Percentiles rank a stretch among this genome's conserved stretches.
Conservation (phyloP, 2,329 filamentous ascomycete genomes). For the Sporothrix mexicana region DNA sequence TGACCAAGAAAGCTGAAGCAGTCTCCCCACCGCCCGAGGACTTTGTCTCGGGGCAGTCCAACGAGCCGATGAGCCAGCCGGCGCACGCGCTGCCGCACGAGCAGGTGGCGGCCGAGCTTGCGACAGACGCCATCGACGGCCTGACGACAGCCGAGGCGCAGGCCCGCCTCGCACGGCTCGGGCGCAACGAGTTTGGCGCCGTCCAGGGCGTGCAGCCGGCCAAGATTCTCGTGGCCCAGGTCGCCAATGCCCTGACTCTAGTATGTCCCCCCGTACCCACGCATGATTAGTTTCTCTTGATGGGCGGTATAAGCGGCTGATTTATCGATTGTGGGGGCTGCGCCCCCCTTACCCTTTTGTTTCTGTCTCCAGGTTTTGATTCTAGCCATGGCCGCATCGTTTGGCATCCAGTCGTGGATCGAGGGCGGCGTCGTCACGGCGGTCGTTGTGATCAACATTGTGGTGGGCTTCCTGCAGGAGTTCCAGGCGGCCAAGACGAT, state of each 20-base stretch:
- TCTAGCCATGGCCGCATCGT: slow-evolving; percentile 75
- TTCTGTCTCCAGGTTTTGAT: slow-evolving; percentile 60
- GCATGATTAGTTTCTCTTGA: too few relatives aligned
- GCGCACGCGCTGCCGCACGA: too few relatives aligned
- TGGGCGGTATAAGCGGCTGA: too few relatives aligned
- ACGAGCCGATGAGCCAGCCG: too few relatives aligned
- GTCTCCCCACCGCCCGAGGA: too few relatives aligned
- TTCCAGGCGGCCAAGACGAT: slow-evolving; percentile 70
- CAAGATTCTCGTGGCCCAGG: slow-evolving; percentile 73
- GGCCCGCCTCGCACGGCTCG: slow-evolving; percentile 63
- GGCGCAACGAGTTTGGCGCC: slow-evolving; percentile 74
- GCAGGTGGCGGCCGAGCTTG: too few relatives aligned
- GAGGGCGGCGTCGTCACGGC: slow-evolving; percentile 46
- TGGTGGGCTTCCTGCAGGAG: slow-evolving; percentile 70
- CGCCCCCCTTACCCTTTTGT: too few relatives aligned
- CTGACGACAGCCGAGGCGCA: slow-evolving; percentile 65
- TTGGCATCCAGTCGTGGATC: slow-evolving; percentile 61
- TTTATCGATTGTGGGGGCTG: too few relatives aligned
- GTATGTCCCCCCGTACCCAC: too few relatives aligned
- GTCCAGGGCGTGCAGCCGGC: slow-evolving; percentile 70
- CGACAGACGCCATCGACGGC: slow-evolving; percentile 52
- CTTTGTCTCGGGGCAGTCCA: too few relatives aligned
- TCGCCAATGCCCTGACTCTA: slow-evolving; percentile 74
- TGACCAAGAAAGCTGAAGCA: too few relatives aligned
- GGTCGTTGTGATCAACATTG: slow-evolving; percentile 65